Evolutionary conservation across 495 filamentous ascomycete species (phyloP), one percentile per base, ranked within the genome.

Genomic region (Penicillium verhagenii): DNA sequence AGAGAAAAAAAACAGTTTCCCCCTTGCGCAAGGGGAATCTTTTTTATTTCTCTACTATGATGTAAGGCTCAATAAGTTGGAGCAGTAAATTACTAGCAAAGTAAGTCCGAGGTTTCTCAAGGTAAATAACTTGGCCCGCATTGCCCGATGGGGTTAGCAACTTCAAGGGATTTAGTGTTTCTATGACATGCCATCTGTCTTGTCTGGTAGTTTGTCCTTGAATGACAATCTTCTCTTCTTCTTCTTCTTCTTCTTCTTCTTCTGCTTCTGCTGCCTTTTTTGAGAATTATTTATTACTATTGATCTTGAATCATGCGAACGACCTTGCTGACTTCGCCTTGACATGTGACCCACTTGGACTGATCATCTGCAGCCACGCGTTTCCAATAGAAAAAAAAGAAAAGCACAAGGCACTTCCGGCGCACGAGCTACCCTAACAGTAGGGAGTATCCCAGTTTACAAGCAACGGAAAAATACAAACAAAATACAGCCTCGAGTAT

Each of bases 301-400:
- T 28, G 10, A 6, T 28, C 2, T 28, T 18, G 21, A 18, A 37
- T 49, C 31, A 38, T 25, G 31, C 20, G 33, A 40, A 13, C 48
- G 40, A 24, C 19, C 14, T 28, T 52, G 42, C 11, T 45, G 42
- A 28, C 42, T 44, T 31, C 33, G 26, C 53, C 55, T 54, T 59
- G 63, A 62, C 67, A 71, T 72, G 67, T 71, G 69, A 73, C 62
- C 57, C 65, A 69, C 48, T 58, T 47, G 63, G 60, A 44, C 54
- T 55, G 61, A 66, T 64, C 65, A 57, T 52, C 55, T 47, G 14
- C 14, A 47, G 40, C 42, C 38, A 26, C 19, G 45, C 52, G 23
- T 55, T 42, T 56, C 60, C 53, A 25, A 61, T 57, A 63, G 53
- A 21, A 45, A 26, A 21, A n/a, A 42, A 43, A 3, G 18, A n/a